Conservation (phyloP, 2,329 filamentous ascomycete species). For the Sporothrix humicola region DNA sequence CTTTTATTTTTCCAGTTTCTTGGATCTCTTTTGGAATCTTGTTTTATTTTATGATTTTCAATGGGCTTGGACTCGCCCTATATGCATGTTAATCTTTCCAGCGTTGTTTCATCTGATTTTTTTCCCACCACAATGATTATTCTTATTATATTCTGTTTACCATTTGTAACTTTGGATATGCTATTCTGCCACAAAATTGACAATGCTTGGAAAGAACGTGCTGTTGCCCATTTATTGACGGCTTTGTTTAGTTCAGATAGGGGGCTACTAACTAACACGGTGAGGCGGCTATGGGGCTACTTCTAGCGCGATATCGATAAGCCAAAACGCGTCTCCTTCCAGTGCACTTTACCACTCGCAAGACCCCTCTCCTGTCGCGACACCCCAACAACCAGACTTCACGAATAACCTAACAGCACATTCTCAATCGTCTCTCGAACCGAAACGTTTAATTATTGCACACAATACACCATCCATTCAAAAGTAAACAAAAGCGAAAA, state of each 20-base stretch:
- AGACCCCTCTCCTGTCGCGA: constrained; percentile 19
- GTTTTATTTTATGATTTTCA: constrained; percentile 9
- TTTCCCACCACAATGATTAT: background rate
- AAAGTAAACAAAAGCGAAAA: too few species aligned
- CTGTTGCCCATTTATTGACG: background rate
- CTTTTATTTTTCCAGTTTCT: background rate
- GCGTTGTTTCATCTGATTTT: constrained; percentile 13
- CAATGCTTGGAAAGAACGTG: too few species aligned
- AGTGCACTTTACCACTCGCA: constrained; percentile 11
- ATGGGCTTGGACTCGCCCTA: background rate
- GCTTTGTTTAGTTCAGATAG: background rate
- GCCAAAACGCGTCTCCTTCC: constrained; percentile 28
- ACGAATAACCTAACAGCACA: background rate
- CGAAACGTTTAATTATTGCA: background rate
- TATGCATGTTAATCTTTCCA: constrained; percentile 11
- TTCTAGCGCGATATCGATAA: constrained; percentile 31
- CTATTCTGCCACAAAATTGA: background rate
- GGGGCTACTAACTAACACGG: background rate
- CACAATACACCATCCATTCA: too few species aligned
- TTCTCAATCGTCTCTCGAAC: too few species aligned
- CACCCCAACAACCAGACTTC: background rate
- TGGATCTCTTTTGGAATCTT: background rate
- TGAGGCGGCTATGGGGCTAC: background rate
- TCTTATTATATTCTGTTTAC: background rate
- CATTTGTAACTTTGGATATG: background rate